Base-by-base conservation (phyloP, 805 yeast species). In the Myxozyma melibiosi region DNA sequence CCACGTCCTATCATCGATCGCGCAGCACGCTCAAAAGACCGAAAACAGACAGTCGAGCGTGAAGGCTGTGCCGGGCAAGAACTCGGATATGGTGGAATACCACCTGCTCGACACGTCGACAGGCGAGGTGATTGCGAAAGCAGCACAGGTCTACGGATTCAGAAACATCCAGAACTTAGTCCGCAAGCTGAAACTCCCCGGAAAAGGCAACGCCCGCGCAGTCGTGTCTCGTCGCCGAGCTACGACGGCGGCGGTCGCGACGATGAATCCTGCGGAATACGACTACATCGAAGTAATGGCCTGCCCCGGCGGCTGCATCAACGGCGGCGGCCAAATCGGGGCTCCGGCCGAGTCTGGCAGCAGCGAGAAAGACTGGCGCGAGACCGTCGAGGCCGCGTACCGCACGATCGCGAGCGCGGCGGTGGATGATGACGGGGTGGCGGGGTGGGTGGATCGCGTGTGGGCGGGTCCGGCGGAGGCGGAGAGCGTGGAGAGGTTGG, bases 251-350 rank as follows among this genome's bases (percentile, higher is more conserved):
- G 91, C 54, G 4, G 35, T 47, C 4, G 58, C 62, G 18, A 40
- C 44, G 20, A 31, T 58, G 60, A 45, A 88, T 57, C 86, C 92
- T 0, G 71, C 80, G 31, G 76, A 74, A 39, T 84, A 88, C 65
- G 94, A 89, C 61, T 88, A 86, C 65, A 88, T 92, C 4, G 99
- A 94, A 67, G 86, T 94, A 43, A 92, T 90, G 97, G 99, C 99
- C 0, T 94, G 99, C 71, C 99, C 99, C 4, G 90, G 89, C 28
- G 99, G 99, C 1, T 94, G 98, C 68, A 88, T 91, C 55, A 94
- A 92, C 67, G 99, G 99, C 9, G 98, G 99, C 22, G 99, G 99
- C 0, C 91, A 90, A 66, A 80, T 90, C 18, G 78, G 81, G 3
- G 77, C 71, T 11, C 73, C 73, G n/a, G 66, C 55, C 6, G 50